These are phyloP conservation scores for Gentiana straminea DNA, from an alignment of 257 asterid genomes.

Conservation along the genomic window DNA sequence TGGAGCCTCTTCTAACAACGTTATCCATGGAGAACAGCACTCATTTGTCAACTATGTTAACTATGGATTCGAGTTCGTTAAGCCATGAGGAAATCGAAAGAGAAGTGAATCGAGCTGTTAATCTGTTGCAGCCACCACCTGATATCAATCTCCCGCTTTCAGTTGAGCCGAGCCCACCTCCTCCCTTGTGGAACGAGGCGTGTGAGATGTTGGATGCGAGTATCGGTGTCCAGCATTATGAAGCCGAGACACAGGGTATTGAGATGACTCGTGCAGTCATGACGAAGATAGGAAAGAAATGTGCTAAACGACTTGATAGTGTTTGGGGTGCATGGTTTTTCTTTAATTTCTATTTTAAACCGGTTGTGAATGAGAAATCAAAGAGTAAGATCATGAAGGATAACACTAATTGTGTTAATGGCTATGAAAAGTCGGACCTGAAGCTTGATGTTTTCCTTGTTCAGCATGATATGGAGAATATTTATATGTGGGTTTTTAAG, in stretches of 20 bases:
- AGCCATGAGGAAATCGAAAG: conserved; percentile 36
- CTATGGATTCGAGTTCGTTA: conserved; percentile 37
- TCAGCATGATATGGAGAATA: conserved; percentile 48
- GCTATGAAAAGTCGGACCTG: conserved; percentile 34
- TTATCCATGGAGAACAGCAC: conserved; percentile 33
- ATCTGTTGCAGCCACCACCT: conserved; percentile 31
- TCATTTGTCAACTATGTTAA: conserved; percentile 32
- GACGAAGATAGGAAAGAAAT: conserved; percentile 33
- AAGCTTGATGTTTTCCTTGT: conserved; percentile 36
- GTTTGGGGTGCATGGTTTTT: conserved; percentile 51
- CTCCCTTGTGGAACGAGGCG: conserved; percentile 23
- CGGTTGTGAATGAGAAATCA: conserved; percentile 31
- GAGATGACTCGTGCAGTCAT: not conserved
- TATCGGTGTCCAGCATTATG: conserved; percentile 32
- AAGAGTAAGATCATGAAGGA: conserved; percentile 21
- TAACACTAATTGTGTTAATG: conserved; percentile 18
- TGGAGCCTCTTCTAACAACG: conserved; percentile 34
- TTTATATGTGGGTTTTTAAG: conserved; percentile 50
- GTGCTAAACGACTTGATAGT: conserved; percentile 38
- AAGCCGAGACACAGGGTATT: conserved; percentile 21
- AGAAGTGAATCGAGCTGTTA: conserved; percentile 28
- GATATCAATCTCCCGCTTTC: conserved; percentile 42
- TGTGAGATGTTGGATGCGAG: conserved; percentile 32
- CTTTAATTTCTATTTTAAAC: conserved; percentile 37
- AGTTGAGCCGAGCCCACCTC: conserved; percentile 35